Evolutionary conservation across 2,329 filamentous ascomycete species (phyloP).

Genomic region (Neonectria punicea): DNA sequence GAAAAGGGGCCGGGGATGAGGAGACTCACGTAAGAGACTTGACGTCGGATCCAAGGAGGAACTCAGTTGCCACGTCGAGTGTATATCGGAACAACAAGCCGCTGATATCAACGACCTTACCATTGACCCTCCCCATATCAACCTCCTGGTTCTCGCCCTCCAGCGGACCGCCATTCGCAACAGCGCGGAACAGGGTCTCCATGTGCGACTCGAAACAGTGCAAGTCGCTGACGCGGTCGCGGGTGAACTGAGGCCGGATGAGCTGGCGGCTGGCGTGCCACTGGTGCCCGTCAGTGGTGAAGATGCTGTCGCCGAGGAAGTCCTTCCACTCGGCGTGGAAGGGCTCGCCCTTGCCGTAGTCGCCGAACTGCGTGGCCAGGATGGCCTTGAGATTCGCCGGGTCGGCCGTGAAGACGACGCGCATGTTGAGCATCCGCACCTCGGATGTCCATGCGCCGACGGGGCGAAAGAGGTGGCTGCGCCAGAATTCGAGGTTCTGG

Average conservation of each 20-base stretch:
- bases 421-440: conserved; percentile 61
- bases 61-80: conserved; percentile 87
- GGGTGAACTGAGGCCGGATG: conserved; percentile 87
- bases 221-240: conserved; percentile 84
- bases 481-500: conserved; percentile 71
- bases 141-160: conserved; percentile 71
- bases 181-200: conserved; percentile 74
- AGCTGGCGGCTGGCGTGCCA: conserved; percentile 88
- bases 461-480: conserved; percentile 56
- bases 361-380: conserved; percentile 83
- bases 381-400: conserved; percentile 93
- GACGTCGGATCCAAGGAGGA: conserved; percentile 82
- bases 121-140: conserved; percentile 69
- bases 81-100: conserved; percentile 88
- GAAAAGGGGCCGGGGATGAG: not conserved
- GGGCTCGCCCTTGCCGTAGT: conserved; percentile 82
- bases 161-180: conserved; percentile 68
- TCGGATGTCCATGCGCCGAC: conserved; percentile 68
- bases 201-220: conserved; percentile 84
- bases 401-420: conserved; percentile 81
- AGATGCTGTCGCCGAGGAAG: conserved; percentile 80
- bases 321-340: conserved; percentile 82
- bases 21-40: conserved; percentile 64
- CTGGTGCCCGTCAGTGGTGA: conserved; percentile 79
- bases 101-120: conserved; percentile 73